Percentiles rank a stretch among this genome's conserved stretches.
phyloP scores from a whole-genome alignment of 768 basidiomycete genomes.

The Xerocomellus intermedius region DNA sequence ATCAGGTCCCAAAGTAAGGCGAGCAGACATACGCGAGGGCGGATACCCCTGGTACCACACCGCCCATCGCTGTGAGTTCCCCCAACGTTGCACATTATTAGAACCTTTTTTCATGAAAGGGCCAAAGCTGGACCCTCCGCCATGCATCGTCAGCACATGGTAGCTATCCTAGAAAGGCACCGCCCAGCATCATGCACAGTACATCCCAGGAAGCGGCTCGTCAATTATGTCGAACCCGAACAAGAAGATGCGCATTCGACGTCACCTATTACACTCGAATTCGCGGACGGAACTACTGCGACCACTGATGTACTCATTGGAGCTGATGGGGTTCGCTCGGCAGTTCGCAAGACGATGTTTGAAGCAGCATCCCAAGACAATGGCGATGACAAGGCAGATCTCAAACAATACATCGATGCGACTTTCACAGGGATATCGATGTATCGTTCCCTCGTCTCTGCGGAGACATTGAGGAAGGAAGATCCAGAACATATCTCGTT shows the following conservation, averaged over 20 bases:
- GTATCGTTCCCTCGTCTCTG: constrained; percentile 40
- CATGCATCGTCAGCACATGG: constrained; percentile 24
- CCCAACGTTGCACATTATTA: neutral
- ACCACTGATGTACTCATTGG: no score
- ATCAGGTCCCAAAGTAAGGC: constrained; percentile 3
- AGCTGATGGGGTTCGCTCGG: constrained; percentile 42
- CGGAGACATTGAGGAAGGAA: constrained; percentile 26
- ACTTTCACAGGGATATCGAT: constrained; percentile 41
- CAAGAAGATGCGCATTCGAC: constrained; percentile 27
- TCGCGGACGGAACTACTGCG: constrained; percentile 11
- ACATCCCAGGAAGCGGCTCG: no score
- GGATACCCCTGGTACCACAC: constrained; percentile 32
- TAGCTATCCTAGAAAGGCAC: neutral
- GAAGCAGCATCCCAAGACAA: constrained; percentile 9
- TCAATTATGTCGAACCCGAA: neutral
- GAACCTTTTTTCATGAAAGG: neutral
- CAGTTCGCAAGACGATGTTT: constrained; percentile 25
- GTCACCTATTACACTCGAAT: constrained; percentile 6
- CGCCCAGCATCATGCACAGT: no score
- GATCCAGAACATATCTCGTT: constrained; percentile 23
- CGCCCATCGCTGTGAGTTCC: constrained; percentile 21
- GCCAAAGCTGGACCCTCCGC: constrained; percentile 5
- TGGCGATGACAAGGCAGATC: neutral
- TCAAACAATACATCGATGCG: no score
- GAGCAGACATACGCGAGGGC: constrained; percentile 31